These are phyloP conservation scores for Helotiales sp. DNA, from an alignment of 2,329 filamentous ascomycete species.

Conservation along the genomic window DNA sequence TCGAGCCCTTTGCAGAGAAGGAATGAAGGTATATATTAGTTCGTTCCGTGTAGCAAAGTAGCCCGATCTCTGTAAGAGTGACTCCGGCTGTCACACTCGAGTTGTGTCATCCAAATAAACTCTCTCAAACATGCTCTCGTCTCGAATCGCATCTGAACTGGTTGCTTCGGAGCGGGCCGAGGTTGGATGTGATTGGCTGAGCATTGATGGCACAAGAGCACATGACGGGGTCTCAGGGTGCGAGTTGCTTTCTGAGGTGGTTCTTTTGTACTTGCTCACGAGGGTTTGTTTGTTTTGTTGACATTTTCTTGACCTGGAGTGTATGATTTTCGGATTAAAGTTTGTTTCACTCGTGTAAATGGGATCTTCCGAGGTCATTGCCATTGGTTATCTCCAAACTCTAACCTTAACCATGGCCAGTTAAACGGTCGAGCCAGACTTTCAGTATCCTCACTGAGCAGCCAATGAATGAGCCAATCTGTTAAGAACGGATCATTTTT, in stretches of 20 bases:
- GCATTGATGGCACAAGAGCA: not conserved
- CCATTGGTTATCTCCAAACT: too few relatives aligned
- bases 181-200: not conserved
- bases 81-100: not conserved
- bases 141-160: not conserved
- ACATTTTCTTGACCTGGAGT: too few relatives aligned
- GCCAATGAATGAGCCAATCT: too few relatives aligned
- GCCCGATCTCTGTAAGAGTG: not conserved
- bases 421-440: too few relatives aligned
- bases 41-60: too few relatives aligned
- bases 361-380: too few relatives aligned
- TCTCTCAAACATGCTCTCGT: conserved; percentile 6
- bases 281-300: not conserved
- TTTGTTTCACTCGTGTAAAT: too few relatives aligned
- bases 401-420: too few relatives aligned
- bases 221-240: not conserved
- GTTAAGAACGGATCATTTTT: too few relatives aligned
- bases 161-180: conserved; percentile 8
- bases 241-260: not conserved
- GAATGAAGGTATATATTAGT: not conserved
- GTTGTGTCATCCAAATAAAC: not conserved
- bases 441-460: too few relatives aligned
- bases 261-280: not conserved
- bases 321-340: too few relatives aligned
- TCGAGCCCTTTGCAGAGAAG: not conserved